These are phyloP conservation scores for Ganoderma lucidum DNA, from an alignment of 1,284 basidiomycete species.

Conservation along the genomic window DNA sequence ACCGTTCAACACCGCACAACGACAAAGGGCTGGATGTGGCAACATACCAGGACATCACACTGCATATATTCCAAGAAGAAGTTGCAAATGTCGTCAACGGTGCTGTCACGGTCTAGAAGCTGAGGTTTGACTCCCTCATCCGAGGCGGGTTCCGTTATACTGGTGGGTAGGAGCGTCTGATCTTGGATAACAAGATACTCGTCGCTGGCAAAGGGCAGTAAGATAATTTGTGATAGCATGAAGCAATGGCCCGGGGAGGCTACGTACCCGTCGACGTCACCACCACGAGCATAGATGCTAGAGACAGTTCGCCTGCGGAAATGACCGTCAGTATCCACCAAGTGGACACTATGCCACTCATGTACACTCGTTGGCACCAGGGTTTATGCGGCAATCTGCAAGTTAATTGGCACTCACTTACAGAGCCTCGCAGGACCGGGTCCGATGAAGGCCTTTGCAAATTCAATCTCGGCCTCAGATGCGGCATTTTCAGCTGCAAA, in stretches of 20 bases:
- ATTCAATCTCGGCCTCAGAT: conserved; percentile 70
- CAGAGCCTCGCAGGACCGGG: too few relatives aligned
- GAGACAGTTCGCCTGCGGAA: conserved; percentile 60
- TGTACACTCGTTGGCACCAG: too few relatives aligned
- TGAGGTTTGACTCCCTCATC: conserved; percentile 49
- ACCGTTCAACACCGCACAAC: neutral
- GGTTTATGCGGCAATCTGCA: too few relatives aligned
- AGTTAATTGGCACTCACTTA: too few relatives aligned
- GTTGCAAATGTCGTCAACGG: conserved; percentile 78
- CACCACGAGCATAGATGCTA: conserved; percentile 75
- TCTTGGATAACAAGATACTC: conserved; percentile 47
- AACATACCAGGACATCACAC: conserved; percentile 73
- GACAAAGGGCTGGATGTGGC: neutral
- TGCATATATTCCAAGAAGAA: conserved; percentile 87
- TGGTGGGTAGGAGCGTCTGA: conserved; percentile 57
- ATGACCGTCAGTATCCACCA: too few relatives aligned
- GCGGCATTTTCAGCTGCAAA: conserved; percentile 58
- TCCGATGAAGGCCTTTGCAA: conserved; percentile 62
- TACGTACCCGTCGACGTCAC: conserved; percentile 76
- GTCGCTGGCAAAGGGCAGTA: conserved; percentile 36
- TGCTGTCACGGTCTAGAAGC: conserved; percentile 54
- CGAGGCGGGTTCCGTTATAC: conserved; percentile 56
- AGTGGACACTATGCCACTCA: too few relatives aligned
- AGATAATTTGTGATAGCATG: neutral
- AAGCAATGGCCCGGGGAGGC: neutral